Evolutionary conservation across 1,139 yeast species (phyloP), one percentile per base, ranked within the genome.

Genomic region (Geotrichum bryndzae): DNA sequence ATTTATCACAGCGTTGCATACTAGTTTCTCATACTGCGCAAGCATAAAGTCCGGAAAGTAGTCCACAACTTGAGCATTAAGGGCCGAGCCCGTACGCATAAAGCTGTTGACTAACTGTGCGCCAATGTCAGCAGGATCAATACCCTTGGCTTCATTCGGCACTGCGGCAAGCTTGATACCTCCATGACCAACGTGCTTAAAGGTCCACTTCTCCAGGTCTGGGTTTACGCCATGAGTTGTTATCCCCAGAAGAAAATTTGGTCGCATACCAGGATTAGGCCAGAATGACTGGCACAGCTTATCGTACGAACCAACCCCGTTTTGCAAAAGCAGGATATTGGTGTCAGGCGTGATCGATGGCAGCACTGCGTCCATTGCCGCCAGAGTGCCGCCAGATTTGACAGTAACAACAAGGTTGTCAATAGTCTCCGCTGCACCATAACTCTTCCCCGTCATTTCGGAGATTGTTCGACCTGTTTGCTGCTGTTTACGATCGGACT

Each of bases 221-320:
- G 77, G 71, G 0, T 79, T 81, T 2, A 88, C 90, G 2, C 97
- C 98, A 73, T 92, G 97, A 1, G 90, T 82, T 51, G 87, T 86
- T 18, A 92, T 85, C 55, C 92, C 97, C 70, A 85, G 87, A 69
- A 79, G 84, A 8, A 92, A 70, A 22, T 76, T 77, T 22, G 96
- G 96, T 61, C 85, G 71, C 1, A 69, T 59, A 0, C 63, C 63
- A 0, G 68, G 64, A 1, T 72, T 70, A 0, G 84, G 83, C 87
- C 95, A 90, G n/a, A 85, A 77, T 8, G 72, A 68, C 1, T 77
- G 74, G 18, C 79, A 77, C 48, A 90, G 71, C 54, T 79, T 78
- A 18, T 86, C 87, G 3, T 82, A 76, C 54, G 84, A 79, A 1
- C 96, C 96, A 80, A 85, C 79, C 2, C 95, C 96, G 69, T 89